phyloP scores from a whole-genome alignment of 768 basidiomycete species.

The Tricholoma saponaceum region DNA sequence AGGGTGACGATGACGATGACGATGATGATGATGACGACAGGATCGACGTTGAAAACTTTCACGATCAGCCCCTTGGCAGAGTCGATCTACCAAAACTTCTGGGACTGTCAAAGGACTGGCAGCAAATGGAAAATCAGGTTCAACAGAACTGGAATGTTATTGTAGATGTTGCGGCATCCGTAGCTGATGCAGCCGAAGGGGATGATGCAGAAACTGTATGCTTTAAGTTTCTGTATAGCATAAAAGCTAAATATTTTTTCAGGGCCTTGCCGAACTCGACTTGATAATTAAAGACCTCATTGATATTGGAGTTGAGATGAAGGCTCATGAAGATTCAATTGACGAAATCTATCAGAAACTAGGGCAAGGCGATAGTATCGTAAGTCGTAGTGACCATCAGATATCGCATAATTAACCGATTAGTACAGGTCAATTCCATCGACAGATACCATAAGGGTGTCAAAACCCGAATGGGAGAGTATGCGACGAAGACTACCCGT shows the following conservation, averaged over 20 bases:
- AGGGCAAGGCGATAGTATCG: slow-evolving; percentile 54
- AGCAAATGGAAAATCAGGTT: slow-evolving; percentile 44
- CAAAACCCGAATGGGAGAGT: slow-evolving; percentile 37
- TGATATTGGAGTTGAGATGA: slow-evolving; percentile 62
- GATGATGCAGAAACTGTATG: slow-evolving; percentile 50
- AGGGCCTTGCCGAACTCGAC: slow-evolving; percentile 64
- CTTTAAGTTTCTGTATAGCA: background rate
- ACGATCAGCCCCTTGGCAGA: slow-evolving; percentile 61
- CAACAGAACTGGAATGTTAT: slow-evolving; percentile 44
- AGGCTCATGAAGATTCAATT: slow-evolving; percentile 49
- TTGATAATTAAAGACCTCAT: slow-evolving; percentile 62
- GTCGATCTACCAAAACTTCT: slow-evolving; percentile 48
- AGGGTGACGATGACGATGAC: slow-evolving; percentile 21
- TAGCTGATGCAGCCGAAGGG: slow-evolving; percentile 60
- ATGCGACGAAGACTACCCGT: slow-evolving; percentile 59
- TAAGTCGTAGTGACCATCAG: slow-evolving; percentile 28
- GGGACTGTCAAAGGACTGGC: slow-evolving; percentile 64
- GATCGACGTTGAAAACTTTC: slow-evolving; percentile 61
- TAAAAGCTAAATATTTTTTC: slow-evolving; percentile 3
- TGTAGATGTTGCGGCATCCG: slow-evolving; percentile 47
- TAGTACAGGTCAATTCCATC: slow-evolving; percentile 44
- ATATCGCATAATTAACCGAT: background rate
- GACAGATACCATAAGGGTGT: slow-evolving; percentile 49
- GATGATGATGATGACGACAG: slow-evolving; percentile 46
- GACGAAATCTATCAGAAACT: slow-evolving; percentile 54